Evolutionary conservation across 2,329 filamentous ascomycete species (phyloP).

Genomic region (Neoscytalidium dimidiatum): DNA sequence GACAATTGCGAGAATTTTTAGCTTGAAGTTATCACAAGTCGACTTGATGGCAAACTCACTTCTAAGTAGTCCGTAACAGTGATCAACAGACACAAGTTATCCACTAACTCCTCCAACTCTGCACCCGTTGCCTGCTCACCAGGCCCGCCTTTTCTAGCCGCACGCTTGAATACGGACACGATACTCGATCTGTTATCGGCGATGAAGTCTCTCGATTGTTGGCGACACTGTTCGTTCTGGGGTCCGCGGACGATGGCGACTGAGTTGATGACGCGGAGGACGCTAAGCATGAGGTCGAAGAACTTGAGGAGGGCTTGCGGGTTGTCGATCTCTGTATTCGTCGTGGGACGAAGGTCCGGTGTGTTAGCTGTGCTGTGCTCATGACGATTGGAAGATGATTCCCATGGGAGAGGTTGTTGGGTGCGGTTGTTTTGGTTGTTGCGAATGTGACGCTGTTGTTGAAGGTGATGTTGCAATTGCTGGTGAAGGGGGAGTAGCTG

Average conservation of each 20-base stretch:
- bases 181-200: constrained; percentile 81
- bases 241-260: constrained; percentile 79
- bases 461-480: background rate
- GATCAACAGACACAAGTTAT: constrained; percentile 82
- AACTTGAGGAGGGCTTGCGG: constrained; percentile 73
- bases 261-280: constrained; percentile 79
- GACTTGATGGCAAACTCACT: constrained; percentile 54
- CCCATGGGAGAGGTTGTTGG: background rate
- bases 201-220: constrained; percentile 78
- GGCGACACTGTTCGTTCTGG: constrained; percentile 72
- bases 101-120: constrained; percentile 71
- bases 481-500: background rate
- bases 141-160: constrained; percentile 68
- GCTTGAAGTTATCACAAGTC: background rate
- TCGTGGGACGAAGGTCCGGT: background rate
- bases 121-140: constrained; percentile 38
- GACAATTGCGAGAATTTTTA: background rate
- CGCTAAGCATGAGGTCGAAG: constrained; percentile 78
- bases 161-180: constrained; percentile 86
- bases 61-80: constrained; percentile 82
- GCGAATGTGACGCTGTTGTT: background rate
- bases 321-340: constrained; percentile 61
- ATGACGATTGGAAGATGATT: background rate
- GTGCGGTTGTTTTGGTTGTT: background rate
- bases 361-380: constrained; percentile 15